Evolutionary conservation across 345 rosid species (phyloP).

Genomic region (Bretschneidera sinensis): DNA sequence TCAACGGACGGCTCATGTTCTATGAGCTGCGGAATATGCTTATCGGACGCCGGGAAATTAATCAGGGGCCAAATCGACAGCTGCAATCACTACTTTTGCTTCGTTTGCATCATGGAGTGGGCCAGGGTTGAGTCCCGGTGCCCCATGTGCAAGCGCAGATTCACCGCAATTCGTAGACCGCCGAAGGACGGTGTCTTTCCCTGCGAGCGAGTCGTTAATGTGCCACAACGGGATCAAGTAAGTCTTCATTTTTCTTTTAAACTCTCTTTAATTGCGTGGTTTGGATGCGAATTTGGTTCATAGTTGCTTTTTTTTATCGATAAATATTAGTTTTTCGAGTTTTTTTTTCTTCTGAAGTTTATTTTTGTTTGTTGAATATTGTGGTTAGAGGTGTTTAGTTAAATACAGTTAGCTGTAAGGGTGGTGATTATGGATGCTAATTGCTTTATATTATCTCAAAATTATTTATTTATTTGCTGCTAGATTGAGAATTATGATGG

Average conservation of each 20-base stretch:
- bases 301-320: not conserved
- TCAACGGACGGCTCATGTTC: conserved; percentile 4
- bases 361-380: not conserved
- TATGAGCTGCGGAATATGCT: conserved; percentile 48
- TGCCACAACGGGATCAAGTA: conserved; percentile 57
- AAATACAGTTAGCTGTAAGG: too few species aligned
- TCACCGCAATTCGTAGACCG: conserved; percentile 38
- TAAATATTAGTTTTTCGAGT: not conserved
- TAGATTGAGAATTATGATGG: too few species aligned
- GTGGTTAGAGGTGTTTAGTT: too few species aligned
- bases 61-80: conserved; percentile 49
- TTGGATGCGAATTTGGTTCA: too few species aligned
- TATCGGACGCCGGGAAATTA: conserved; percentile 33
- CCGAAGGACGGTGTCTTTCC: conserved; percentile 34
- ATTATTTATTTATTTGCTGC: too few species aligned
- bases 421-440: too few species aligned
- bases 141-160: conserved; percentile 56
- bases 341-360: not conserved
- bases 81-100: conserved; percentile 65
- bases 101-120: conserved; percentile 65
- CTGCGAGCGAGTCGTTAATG: conserved; percentile 28
- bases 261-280: too few species aligned
- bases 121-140: conserved; percentile 56
- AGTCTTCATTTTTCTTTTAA: not conserved
- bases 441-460: too few species aligned